Base-by-base conservation (phyloP, 106 monocot genomes). In the Platanthera zijinensis region DNA sequence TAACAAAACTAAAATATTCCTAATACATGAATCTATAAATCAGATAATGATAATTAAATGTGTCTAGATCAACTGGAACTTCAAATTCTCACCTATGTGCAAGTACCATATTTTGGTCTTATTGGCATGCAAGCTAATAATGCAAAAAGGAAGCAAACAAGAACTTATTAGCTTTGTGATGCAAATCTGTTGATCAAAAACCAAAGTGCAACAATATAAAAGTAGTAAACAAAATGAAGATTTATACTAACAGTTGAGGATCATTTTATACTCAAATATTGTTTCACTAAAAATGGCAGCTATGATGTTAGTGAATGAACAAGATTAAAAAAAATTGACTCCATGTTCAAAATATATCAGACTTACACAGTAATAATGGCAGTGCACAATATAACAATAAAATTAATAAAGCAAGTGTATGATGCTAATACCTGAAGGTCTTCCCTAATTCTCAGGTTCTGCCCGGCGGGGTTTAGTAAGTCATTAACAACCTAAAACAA, bases 371-470 rank as follows among this genome's bases (percentile, higher is more conserved):
- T 39, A 51, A 45, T 39, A 56, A 54, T 21, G 7, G 14, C 14
- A 75, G 15, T 32, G 12, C 8, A 67, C 10, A 6, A 70, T 39
- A 8, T 9, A 30, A 54, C 18, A 15, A 57, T 4, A 52, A 74
- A 52, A 52, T 2, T 12, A 74, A 47, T n/a, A 21, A 57, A 66
- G 46, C 39, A 57, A 62, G 53, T 32, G 17, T 66, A 67, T 15
- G 79, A 76, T 25, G 39, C 5, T 53, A 72, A 39, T 48, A 96
- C 95, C 95, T 96, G 95, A 80, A 80, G 74, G 84, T 96, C 95
- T 74, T 96, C 95, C 77, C 95, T 96, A 39, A 96, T 89, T 87
- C 90, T 87, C 76, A 96, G 75, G 83, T 96, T 96, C 73, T 96
- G 95, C 3, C 92, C 95, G 32, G 95, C 89, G 70, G 95, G 95